Evolutionary conservation across 208 protist species (phyloP), one percentile per base, ranked within the genome.

Genomic region (Paratrypanosoma confusum): DNA sequence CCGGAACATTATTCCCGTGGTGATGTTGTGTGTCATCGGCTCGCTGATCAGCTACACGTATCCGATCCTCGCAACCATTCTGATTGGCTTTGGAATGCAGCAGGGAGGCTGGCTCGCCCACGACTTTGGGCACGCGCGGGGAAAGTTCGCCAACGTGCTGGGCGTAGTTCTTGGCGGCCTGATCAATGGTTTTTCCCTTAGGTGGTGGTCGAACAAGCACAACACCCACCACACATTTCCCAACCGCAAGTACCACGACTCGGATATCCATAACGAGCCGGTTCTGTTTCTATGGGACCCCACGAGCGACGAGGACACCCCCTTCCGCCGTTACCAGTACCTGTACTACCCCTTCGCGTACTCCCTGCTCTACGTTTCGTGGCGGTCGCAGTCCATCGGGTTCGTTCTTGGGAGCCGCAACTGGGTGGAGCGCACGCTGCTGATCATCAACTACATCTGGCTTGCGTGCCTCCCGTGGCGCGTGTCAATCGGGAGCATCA

Each of bases 181-280:
- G 16, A 62, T 81, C 31, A 81, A 76, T 44, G 73, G 60, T 36
- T 81, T 87, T 40, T 82, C 72, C 8, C 43, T 71, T 8, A 45
- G 61, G 25, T 83, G 76, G 72, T 85, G 81, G 76, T 74, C 71
- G 26, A 49, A 81, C 48, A 89, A 85, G 54, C 81, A 86, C 67
- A 79, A 85, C 55, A 62, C 43, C n/a, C 81, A 90, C 71, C 81
- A 90, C 62, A 34, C 71, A 16, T 83, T 82, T 51, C 65, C 79
- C 3, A 86, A 90, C 54, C 57, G 73, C 24, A 76, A 81, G 63
- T 32, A 54, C 39, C 41, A 73, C 47, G 80, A 90, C 57, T 40
- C 64, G 3, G 81, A 90, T 54, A 80, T 90, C 42, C 75, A 84
- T 56, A 84, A 84, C 55, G 74, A 84, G 57, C 71, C 72, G 6